Evolutionary conservation across 1,139 yeast species (phyloP).

Genomic region (Geotrichum candidum): DNA sequence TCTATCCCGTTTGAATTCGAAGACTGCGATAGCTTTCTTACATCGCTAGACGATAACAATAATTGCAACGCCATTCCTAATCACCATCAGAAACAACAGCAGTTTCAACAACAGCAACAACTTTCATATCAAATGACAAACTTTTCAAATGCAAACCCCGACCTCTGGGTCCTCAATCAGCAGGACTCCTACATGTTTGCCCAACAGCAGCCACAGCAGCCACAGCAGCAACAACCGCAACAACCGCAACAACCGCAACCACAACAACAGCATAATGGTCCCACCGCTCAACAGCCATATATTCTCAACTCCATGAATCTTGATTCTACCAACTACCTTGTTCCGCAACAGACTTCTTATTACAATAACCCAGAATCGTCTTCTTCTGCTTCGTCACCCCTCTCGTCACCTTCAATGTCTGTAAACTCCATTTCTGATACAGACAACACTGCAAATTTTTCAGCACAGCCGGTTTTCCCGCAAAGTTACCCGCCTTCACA

Average conservation of each 20-base stretch:
- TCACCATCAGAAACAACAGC: slow-evolving; percentile 1
- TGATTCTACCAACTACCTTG: slow-evolving; percentile 1
- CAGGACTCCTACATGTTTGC: neutral
- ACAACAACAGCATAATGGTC: neutral
- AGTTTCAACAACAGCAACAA: neutral
- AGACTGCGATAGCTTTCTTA: slow-evolving; percentile 26
- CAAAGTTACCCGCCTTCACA: neutral
- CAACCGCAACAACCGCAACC: slow-evolving; percentile 3
- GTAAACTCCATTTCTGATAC: slow-evolving; percentile 13
- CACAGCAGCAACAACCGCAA: neutral
- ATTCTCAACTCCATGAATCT: neutral
- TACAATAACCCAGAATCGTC: neutral
- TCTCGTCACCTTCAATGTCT: slow-evolving; percentile 15
- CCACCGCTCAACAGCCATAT: neutral
- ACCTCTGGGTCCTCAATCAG: slow-evolving; percentile 11
- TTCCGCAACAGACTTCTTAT: slow-evolving; percentile 1
- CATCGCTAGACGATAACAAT: slow-evolving; percentile 21
- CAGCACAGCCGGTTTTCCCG: slow-evolving; percentile 1
- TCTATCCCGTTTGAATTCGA: slow-evolving; percentile 23
- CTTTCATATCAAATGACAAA: neutral
- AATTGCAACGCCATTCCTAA: neutral
- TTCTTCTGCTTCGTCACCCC: slow-evolving; percentile 12
- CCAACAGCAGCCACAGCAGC: slow-evolving; percentile 1
- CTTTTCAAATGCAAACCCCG: slow-evolving; percentile 2
- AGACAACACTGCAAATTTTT: slow-evolving; percentile 8